Base-by-base conservation (phyloP, 495 filamentous ascomycete species). In the Daldinia bambusicola region DNA sequence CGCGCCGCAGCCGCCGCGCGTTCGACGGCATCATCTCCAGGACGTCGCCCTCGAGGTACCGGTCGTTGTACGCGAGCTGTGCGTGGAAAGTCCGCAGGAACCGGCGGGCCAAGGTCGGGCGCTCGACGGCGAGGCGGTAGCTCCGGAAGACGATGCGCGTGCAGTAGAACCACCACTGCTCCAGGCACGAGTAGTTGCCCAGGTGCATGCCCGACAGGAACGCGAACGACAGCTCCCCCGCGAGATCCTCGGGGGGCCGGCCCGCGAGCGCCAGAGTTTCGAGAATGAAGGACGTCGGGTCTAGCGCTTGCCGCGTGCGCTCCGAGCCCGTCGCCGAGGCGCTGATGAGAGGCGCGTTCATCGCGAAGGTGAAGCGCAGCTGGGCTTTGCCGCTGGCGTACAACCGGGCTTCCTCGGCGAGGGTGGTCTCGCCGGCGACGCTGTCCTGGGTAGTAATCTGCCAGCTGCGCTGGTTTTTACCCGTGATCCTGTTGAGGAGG, bases 171-270 rank as follows among this genome's bases (percentile, higher is more conserved):
- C 91, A 92, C 94, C 94, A 99, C 69, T 97, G 93, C 71, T 94
- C 90, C 26, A 94, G 83, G 75, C 92, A 97, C 0, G 93, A 93
- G 69, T 89, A 87, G 75, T 96, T 98, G 77, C 91, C 91, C 48
- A 98, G 83, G 26, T 90, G 91, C 65, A 93, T 82, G 10, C 93
- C 89, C 76, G 91, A 92, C 4, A 98, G 72, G 79, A 95, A 98
- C 38, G 88, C 85, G 72, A 96, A 91, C 72, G 98, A 93, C 45
- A 98, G 73, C 74, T 98, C 94, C 43, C 94, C 95, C n/a, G 96
- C 78, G 4, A 98, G 71, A 63, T 86, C 90, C 76, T 71, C 65
- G 56, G 79, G 78, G 10, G 26, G 16, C 12, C 37, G 68, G 64
- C 2, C 6, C 57, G 43, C 31, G n/a, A 36, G 32, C 20, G 1